A percentile compares a stretch with the other conserved stretches of the same genome.
phyloP scores from a whole-genome alignment of 2,329 filamentous ascomycete genomes.

The Aureobasidium sp. region DNA sequence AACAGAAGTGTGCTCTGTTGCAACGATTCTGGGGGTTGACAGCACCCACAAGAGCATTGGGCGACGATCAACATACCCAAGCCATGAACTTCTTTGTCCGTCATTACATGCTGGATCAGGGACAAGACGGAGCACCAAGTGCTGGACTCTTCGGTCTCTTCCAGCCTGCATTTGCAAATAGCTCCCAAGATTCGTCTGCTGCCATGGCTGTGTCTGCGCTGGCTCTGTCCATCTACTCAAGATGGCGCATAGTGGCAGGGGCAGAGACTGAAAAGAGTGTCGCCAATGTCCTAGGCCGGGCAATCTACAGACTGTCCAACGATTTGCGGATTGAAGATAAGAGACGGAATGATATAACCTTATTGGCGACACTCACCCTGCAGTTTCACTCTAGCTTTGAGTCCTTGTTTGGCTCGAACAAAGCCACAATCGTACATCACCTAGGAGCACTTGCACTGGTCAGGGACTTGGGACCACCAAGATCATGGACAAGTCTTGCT shows the following conservation, averaged over 20 bases:
- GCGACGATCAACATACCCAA: neutral
- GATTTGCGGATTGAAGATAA: neutral
- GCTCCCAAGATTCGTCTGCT: neutral
- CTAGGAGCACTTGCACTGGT: neutral
- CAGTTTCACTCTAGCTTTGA: slow-evolving; percentile 6
- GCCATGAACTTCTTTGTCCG: neutral
- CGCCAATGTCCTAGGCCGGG: neutral
- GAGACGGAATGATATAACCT: neutral
- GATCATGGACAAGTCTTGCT: neutral
- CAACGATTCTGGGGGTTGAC: neutral
- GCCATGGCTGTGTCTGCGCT: neutral
- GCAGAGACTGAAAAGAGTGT: neutral
- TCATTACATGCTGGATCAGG: neutral
- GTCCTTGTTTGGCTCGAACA: neutral
- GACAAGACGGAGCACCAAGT: neutral
- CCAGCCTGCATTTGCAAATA: neutral
- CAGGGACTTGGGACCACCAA: neutral
- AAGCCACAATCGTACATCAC: neutral
- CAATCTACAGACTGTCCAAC: neutral
- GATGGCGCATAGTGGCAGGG: neutral
- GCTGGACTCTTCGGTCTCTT: neutral
- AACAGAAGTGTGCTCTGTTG: neutral
- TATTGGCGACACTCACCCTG: neutral
- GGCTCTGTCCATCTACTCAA: neutral
- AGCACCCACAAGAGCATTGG: neutral